phyloP scores from a whole-genome alignment of 2,329 filamentous ascomycete genomes.

The Fusarium sp. region DNA sequence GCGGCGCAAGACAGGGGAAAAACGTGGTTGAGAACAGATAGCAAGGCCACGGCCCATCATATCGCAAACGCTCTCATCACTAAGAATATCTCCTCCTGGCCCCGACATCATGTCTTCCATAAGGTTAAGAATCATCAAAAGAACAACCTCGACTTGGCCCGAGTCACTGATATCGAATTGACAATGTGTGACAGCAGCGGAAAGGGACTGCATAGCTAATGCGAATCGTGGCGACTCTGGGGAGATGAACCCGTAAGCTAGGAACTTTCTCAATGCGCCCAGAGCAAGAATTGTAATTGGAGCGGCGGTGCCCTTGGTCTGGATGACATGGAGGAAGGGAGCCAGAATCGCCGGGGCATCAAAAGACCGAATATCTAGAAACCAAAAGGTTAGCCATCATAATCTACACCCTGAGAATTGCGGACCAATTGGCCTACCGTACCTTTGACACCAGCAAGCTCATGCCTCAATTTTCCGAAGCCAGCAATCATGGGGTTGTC shows the following conservation, averaged over 20 bases:
- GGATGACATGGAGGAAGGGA: conserved; percentile 95
- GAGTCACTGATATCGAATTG: conserved; percentile 97
- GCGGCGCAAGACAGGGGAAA: conserved; percentile 89
- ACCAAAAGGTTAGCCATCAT: conserved; percentile 24
- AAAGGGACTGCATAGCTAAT: conserved; percentile 92
- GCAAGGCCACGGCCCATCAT: conserved; percentile 99
- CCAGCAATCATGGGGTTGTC: conserved; percentile 97
- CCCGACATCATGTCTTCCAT: conserved; percentile 99
- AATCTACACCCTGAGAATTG: not conserved
- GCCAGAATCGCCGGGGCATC: conserved; percentile 90
- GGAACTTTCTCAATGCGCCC: conserved; percentile 94
- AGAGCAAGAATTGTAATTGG: conserved; percentile 95
- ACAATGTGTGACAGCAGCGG: conserved; percentile 95
- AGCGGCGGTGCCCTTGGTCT: conserved; percentile 94
- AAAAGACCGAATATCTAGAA: conserved; percentile 84
- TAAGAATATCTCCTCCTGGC: conserved; percentile 90
- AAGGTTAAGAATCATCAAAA: conserved; percentile 91
- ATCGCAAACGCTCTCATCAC: conserved; percentile 97
- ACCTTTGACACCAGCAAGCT: conserved; percentile 88
- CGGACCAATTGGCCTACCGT: conserved; percentile 35
- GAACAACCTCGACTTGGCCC: conserved; percentile 92
- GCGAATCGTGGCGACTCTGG: conserved; percentile 86
- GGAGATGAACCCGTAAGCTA: conserved; percentile 92
- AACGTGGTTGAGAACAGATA: conserved; percentile 93
- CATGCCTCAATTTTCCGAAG: conserved; percentile 88